These are phyloP conservation scores for Sophora flavescens DNA, from an alignment of 306 rosid species.

Conservation along the genomic window DNA sequence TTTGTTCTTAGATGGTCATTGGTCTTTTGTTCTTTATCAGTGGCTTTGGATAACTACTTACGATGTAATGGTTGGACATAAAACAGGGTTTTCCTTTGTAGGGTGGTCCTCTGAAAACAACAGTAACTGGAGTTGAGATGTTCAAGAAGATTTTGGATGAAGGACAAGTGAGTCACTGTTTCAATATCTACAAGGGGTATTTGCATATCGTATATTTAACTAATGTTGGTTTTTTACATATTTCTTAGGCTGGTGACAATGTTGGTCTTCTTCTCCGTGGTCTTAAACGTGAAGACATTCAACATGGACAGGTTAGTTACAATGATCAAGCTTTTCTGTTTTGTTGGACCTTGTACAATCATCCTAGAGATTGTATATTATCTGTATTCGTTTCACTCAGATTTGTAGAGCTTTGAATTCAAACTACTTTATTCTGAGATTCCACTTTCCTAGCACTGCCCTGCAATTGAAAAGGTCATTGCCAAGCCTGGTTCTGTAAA, in stretches of 20 bases:
- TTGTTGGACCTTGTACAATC: conserved; percentile 35
- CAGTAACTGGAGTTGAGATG: conserved; percentile 99
- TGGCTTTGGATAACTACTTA: conserved; percentile 8
- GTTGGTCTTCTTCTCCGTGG: conserved; percentile 99
- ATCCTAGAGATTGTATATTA: conserved; percentile 14
- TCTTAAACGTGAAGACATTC: conserved; percentile 90
- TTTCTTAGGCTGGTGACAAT: conserved; percentile 88
- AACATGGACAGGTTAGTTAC: conserved; percentile 91
- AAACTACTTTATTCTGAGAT: conserved; percentile 12
- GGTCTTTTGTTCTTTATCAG: background rate
- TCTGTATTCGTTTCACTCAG: background rate
- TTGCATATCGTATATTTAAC: conserved; percentile 20
- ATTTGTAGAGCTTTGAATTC: background rate
- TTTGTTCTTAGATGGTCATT: conserved; percentile 35
- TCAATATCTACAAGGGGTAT: conserved; percentile 25
- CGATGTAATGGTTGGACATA: conserved; percentile 34
- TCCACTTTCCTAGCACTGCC: conserved; percentile 1
- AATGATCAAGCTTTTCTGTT: conserved; percentile 5
- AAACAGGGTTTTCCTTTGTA: conserved; percentile 47
- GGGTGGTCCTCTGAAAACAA: conserved; percentile 87
- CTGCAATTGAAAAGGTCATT: conserved; percentile 69
- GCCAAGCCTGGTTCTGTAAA: conserved; percentile 91
- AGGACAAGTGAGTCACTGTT: conserved; percentile 79
- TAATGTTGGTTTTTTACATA: conserved; percentile 46
- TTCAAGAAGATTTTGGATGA: conserved; percentile 96